Conservation (phyloP, 371 early-diverging fungal species). For the Mortierella sp. region DNA sequence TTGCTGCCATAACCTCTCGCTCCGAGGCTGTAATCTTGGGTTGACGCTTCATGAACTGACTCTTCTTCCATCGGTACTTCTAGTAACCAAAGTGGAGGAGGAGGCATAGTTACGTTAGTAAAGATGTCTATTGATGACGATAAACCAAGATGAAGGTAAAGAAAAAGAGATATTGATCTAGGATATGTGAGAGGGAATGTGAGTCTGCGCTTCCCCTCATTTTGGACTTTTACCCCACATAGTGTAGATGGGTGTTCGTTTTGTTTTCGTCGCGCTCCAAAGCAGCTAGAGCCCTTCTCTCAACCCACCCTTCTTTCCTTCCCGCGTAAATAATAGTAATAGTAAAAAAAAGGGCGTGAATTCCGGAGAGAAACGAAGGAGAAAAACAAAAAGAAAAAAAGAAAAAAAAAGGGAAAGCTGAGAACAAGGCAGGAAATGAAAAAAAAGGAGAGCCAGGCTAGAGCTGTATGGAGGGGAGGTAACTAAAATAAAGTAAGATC, state of each 20-base stretch:
- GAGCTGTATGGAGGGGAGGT: too few relatives aligned
- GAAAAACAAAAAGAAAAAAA: neutral
- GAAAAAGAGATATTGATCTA: too few relatives aligned
- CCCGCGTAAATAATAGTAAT: constrained; percentile 3
- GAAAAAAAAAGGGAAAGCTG: neutral
- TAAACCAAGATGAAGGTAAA: too few relatives aligned
- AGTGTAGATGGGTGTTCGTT: too few relatives aligned
- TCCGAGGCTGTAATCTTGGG: neutral
- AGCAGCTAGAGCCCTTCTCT: too few relatives aligned
- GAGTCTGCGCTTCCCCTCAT: too few relatives aligned
- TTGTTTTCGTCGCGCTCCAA: too few relatives aligned
- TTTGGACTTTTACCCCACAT: too few relatives aligned
- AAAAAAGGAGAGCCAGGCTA: neutral
- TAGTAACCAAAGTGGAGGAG: neutral
- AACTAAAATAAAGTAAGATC: too few relatives aligned
- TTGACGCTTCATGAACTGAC: constrained; percentile 6
- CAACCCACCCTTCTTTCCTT: too few relatives aligned
- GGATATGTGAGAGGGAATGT: too few relatives aligned
- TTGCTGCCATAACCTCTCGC: neutral
- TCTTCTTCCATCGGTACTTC: constrained; percentile 23
- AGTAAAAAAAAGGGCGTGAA: neutral
- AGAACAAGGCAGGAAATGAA: neutral
- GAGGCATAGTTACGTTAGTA: neutral
- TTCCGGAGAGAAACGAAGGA: neutral
- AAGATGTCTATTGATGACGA: neutral